Percentiles rank a stretch among this genome's conserved stretches.
These are phyloP conservation scores for Tulasnella sp. DNA, from an alignment of 768 basidiomycete genomes.

Conservation along the genomic window DNA sequence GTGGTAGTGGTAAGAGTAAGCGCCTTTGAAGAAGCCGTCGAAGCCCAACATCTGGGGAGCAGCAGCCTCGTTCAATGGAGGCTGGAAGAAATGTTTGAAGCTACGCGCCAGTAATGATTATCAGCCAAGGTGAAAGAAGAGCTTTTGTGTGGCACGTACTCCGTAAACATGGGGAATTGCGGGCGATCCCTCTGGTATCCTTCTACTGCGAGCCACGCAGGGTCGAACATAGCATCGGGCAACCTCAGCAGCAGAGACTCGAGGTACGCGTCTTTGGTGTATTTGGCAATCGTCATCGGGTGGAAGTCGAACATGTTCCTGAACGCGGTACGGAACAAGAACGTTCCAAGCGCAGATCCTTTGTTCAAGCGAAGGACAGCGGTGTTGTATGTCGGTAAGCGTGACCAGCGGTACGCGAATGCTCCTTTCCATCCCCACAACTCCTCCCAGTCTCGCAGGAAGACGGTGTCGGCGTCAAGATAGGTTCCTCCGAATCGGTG, in stretches of 20 bases:
- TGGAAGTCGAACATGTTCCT: conserved; percentile 96
- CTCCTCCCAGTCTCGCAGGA: conserved; percentile 97
- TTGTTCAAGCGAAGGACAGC: conserved; percentile 94
- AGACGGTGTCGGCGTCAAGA: conserved; percentile 93
- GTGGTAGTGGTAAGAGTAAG: conserved; percentile 95
- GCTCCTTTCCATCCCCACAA: conserved; percentile 96
- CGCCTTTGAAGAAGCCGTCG: conserved; percentile 93
- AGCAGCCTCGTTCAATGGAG: conserved; percentile 65
- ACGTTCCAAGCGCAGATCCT: conserved; percentile 83
- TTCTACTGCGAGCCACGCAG: conserved; percentile 95
- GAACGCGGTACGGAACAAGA: conserved; percentile 90
- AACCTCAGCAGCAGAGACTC: conserved; percentile 80
- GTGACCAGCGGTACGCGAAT: conserved; percentile 95
- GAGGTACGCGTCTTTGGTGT: conserved; percentile 82
- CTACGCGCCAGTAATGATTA: conserved; percentile 42
- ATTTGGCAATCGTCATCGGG: conserved; percentile 89
- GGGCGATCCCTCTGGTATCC: conserved; percentile 87
- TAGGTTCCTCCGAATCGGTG: conserved; percentile 96
- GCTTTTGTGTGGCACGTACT: conserved; percentile 45
- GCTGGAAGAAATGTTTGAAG: conserved; percentile 86
- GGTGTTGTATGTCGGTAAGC: conserved; percentile 90
- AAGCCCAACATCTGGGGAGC: conserved; percentile 86
- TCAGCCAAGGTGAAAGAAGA: background rate
- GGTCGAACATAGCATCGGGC: conserved; percentile 94
- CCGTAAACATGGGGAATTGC: conserved; percentile 88